phyloP scores from a whole-genome alignment of 768 basidiomycete species.

The Cubamyces sp. region DNA sequence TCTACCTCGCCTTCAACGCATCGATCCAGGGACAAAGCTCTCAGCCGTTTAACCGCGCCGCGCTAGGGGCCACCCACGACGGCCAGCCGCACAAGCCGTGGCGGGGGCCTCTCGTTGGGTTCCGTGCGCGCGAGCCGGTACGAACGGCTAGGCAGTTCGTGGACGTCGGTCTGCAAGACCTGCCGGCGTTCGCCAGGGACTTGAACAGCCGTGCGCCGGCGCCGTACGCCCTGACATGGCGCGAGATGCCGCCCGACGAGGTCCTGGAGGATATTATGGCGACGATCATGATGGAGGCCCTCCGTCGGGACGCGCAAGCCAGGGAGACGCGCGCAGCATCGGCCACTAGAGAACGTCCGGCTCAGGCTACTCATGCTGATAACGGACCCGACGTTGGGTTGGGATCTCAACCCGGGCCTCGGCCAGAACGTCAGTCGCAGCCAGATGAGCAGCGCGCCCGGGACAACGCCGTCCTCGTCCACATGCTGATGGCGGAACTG shows the following conservation, averaged over 20 bases:
- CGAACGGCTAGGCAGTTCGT: not conserved
- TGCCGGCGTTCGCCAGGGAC: not conserved
- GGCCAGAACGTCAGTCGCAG: no score
- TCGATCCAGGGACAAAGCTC: not conserved
- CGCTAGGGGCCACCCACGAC: not conserved
- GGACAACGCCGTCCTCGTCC: not conserved
- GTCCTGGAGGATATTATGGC: no score
- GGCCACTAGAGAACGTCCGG: no score
- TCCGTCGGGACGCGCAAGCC: no score
- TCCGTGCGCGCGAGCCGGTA: conserved; percentile 7
- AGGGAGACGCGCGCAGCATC: no score
- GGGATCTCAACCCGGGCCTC: no score
- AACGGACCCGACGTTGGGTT: no score
- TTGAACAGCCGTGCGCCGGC: not conserved
- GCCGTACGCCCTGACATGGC: not conserved
- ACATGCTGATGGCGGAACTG: not conserved
- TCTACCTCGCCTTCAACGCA: conserved; percentile 8
- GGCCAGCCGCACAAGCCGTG: not conserved
- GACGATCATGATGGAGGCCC: no score
- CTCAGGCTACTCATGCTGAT: no score
- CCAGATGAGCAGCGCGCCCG: not conserved
- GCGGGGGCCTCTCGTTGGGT: conserved; percentile 1
- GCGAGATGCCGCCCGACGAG: not conserved
- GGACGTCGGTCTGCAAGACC: not conserved
- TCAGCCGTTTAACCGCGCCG: not conserved